Evolutionary conservation across 345 rosid species (phyloP).

Genomic region (Citrus australasica): DNA sequence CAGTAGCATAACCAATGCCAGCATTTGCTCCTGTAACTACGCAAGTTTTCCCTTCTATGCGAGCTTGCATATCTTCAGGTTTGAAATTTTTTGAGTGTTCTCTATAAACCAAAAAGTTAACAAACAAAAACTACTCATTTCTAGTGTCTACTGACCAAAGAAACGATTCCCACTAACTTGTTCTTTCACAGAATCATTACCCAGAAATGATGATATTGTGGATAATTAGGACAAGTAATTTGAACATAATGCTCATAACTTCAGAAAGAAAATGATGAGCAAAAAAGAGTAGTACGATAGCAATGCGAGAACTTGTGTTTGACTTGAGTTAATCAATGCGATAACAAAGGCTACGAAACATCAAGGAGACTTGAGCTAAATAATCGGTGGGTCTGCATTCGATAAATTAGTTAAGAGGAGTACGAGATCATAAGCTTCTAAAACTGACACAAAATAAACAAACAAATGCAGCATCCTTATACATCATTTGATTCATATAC

Average conservation of each 20-base stretch:
- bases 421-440: not conserved
- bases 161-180: not conserved
- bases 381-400: not conserved
- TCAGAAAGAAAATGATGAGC: too few relatives aligned
- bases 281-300: too few relatives aligned
- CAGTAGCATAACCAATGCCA: constrained; percentile 85
- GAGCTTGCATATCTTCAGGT: constrained; percentile 59
- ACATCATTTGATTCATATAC: not conserved
- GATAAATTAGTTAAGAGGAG: not conserved
- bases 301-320: too few relatives aligned
- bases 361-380: not conserved
- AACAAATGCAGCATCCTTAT: not conserved
- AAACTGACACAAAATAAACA: not conserved
- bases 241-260: too few relatives aligned
- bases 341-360: not conserved
- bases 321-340: not conserved
- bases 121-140: not conserved
- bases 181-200: too few relatives aligned
- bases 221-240: too few relatives aligned
- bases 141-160: not conserved
- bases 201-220: too few relatives aligned
- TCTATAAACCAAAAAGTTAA: constrained; percentile 30
- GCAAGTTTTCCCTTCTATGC: constrained; percentile 69
- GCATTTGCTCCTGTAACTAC: constrained; percentile 95
- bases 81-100: constrained; percentile 71